Conservation (phyloP, 2,329 filamentous ascomycete genomes). For the Thelonectria blattea region DNA sequence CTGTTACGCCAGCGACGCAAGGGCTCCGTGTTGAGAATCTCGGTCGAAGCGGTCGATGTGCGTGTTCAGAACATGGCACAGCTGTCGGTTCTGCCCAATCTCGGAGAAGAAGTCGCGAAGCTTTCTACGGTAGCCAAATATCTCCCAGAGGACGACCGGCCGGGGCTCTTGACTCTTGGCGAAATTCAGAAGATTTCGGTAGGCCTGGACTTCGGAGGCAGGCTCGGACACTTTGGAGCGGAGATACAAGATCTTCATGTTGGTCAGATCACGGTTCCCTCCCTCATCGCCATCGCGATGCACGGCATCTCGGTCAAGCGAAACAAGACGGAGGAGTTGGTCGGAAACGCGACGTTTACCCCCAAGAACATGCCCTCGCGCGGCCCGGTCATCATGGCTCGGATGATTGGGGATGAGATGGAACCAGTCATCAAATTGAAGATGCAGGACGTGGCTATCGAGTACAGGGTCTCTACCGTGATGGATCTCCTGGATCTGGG, state of each 20-base stretch:
- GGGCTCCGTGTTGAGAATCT: slow-evolving; percentile 78
- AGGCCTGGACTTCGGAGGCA: slow-evolving; percentile 68
- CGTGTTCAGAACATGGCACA: slow-evolving; percentile 68
- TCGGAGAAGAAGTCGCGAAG: slow-evolving; percentile 80
- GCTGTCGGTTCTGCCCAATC: slow-evolving; percentile 69
- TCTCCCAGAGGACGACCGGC: slow-evolving; percentile 91
- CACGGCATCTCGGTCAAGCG: slow-evolving; percentile 66
- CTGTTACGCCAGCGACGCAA: slow-evolving; percentile 85
- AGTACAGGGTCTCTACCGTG: slow-evolving; percentile 85
- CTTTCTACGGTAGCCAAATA: slow-evolving; percentile 92
- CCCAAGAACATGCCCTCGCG: slow-evolving; percentile 36
- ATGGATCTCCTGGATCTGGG: slow-evolving; percentile 78
- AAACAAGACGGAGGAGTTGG: slow-evolving; percentile 72
- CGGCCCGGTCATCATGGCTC: slow-evolving; percentile 74
- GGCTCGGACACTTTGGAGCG: slow-evolving; percentile 69
- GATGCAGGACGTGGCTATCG: slow-evolving; percentile 80
- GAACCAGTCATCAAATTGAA: slow-evolving; percentile 91
- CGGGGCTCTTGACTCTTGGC: slow-evolving; percentile 80
- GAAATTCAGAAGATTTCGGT: slow-evolving; percentile 68
- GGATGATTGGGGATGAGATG: slow-evolving; percentile 92
- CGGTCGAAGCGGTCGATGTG: slow-evolving; percentile 68
- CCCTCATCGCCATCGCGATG: slow-evolving; percentile 79
- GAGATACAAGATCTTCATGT: slow-evolving; percentile 69
- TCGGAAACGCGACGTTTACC: slow-evolving; percentile 58
- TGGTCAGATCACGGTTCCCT: slow-evolving; percentile 84